Conservation (phyloP, 2,329 filamentous ascomycete genomes). For the Aureobasidium sp. region DNA sequence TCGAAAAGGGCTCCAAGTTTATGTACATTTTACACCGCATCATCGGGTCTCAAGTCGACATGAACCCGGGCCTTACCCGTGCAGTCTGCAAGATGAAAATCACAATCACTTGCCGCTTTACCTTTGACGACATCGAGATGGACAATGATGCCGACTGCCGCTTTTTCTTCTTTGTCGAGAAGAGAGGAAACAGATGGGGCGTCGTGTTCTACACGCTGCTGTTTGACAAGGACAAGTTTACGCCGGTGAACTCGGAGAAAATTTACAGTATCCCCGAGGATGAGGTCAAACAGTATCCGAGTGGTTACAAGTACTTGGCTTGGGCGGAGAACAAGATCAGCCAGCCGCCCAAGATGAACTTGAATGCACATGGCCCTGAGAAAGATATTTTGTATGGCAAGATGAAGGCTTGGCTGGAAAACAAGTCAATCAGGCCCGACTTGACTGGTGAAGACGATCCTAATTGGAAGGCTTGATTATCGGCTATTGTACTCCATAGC, state of each 20-base stretch:
- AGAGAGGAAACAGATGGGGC: conserved; percentile 17
- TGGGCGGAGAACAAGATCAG: conserved; percentile 17
- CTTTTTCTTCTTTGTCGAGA: conserved; percentile 19
- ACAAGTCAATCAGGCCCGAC: conserved; percentile 16
- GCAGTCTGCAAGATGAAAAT: conserved; percentile 21
- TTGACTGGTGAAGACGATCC: conserved; percentile 17
- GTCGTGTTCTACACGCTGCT: conserved; percentile 22
- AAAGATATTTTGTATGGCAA: conserved; percentile 17
- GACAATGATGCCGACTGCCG: conserved; percentile 19
- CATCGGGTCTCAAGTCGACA: conserved; percentile 18
- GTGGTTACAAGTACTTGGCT: conserved; percentile 18
- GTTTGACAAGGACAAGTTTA: conserved; percentile 33
- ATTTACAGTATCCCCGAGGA: conserved; percentile 18
- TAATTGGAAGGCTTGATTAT: background rate
- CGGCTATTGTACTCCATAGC: background rate
- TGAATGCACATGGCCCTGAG: conserved; percentile 19
- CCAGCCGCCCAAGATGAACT: conserved; percentile 16
- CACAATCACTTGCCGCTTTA: conserved; percentile 20
- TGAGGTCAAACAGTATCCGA: conserved; percentile 18
- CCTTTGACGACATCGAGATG: conserved; percentile 19
- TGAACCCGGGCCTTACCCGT: conserved; percentile 12
- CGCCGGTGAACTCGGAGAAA: conserved; percentile 14
- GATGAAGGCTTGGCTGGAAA: conserved; percentile 19
- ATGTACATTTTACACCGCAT: conserved; percentile 20
- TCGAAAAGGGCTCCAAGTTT: conserved; percentile 12